Evolutionary conservation across 805 yeast genomes (phyloP).

Genomic region (Pichia membranifaciens): DNA sequence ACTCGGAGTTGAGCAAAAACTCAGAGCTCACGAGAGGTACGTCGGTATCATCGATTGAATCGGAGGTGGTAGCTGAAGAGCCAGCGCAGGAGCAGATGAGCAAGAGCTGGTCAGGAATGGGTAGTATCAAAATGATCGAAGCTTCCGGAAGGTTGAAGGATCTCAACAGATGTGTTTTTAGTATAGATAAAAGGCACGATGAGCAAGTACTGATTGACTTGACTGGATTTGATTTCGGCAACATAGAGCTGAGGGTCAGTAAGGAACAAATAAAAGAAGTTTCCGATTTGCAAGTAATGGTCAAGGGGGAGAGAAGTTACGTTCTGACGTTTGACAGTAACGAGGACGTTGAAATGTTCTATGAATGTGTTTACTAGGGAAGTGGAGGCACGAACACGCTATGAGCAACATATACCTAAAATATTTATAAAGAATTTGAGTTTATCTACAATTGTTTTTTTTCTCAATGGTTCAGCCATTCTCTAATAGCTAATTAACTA

Average conservation of each 20-base stretch:
- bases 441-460: not conserved
- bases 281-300: slow-evolving; percentile 3
- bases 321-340: slow-evolving; percentile 12
- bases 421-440: no score
- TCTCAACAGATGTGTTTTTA: slow-evolving; percentile 15
- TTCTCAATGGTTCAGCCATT: not conserved
- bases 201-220: slow-evolving; percentile 7
- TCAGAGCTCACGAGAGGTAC: not conserved
- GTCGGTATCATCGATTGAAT: slow-evolving; percentile 1
- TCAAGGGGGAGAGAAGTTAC: slow-evolving; percentile 7
- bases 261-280: slow-evolving; percentile 3
- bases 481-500: not conserved
- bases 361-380: slow-evolving; percentile 7
- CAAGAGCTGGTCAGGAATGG: slow-evolving; percentile 10
- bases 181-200: not conserved
- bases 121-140: slow-evolving; percentile 5
- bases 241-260: slow-evolving; percentile 4
- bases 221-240: slow-evolving; percentile 17
- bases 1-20: slow-evolving; percentile 19
- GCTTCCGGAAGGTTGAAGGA: slow-evolving; percentile 8
- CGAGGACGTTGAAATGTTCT: slow-evolving; percentile 2
- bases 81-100: not conserved
- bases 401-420: no score
- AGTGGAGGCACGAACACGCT: no score
- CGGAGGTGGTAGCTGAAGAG: not conserved